Base-by-base conservation (phyloP, 1,284 basidiomycete species). In the Agaricales sp. region DNA sequence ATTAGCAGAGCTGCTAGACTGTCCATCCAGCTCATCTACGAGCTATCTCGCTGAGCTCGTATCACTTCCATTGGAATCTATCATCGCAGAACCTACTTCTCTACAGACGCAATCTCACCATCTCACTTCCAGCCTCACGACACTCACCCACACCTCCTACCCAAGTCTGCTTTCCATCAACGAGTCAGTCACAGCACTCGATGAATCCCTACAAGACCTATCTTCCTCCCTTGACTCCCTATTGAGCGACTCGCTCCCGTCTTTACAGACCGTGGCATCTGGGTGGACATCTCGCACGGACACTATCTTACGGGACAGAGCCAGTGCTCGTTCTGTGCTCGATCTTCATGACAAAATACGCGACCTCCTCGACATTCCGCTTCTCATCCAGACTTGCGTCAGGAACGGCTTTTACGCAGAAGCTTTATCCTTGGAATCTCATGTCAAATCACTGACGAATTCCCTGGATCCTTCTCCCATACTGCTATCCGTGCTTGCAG, bases 271-370 rank as follows among this genome's bases (percentile, higher is more conserved):
- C 20, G 75, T 79, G 51, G 80, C 87, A 50, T 70, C 74, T 3
- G 68, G 72, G 14, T 93, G 92, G 69, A 64, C 66, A 47, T 61
- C 61, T 2, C 59, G 63, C 8, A 73, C 70, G 3, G 67, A 72
- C 25, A 72, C 58, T 43, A 67, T 86, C 30, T 76, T 82, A 54
- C 63, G 73, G 44, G 80, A 85, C 45, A 75, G 92, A 19, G 73
- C 77, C 48, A 82, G 83, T 55, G 87, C 90, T 0, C 74, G 80
- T 16, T 73, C 87, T 47, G 87, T 96, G 11, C 78, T 91, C 52
- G 90, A 94, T 57, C 87, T 94, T 58, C 86, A 92, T 61, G 90
- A 93, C 61, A 92, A 92, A 63, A 78, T 97, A 50, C 77, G 87
- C 55, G 92, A 96, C 61, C 68, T 96, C 24, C 79, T 97, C 52